These are phyloP conservation scores for Globisporangium ultimum DNA, from an alignment of 352 stramenopile genomes.

Conservation along the genomic window DNA sequence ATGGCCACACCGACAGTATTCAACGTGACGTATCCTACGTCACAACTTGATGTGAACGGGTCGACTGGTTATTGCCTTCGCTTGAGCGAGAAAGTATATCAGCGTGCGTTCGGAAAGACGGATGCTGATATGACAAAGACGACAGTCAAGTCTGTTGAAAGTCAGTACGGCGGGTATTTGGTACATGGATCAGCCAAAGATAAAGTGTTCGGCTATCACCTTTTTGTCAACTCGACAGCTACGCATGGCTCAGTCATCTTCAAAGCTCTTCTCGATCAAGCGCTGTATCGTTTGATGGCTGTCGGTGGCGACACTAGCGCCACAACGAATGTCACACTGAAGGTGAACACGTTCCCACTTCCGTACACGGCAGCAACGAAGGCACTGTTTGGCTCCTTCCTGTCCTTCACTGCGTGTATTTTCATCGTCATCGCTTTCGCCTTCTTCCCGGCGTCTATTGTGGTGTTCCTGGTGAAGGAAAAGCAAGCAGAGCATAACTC, in stretches of 20 bases:
- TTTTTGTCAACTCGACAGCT: constrained; percentile 51
- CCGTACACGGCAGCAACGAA: constrained; percentile 41
- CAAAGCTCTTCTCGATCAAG: constrained; percentile 50
- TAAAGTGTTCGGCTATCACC: constrained; percentile 41
- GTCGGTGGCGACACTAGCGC: constrained; percentile 23
- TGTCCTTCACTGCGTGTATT: constrained; percentile 73
- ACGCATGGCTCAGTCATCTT: constrained; percentile 41
- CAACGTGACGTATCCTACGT: constrained; percentile 24
- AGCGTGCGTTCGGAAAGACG: constrained; percentile 20
- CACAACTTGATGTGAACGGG: constrained; percentile 21
- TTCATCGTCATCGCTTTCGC: constrained; percentile 89
- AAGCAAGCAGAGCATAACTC: constrained; percentile 86
- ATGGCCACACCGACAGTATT: constrained; percentile 25
- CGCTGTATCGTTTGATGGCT: constrained; percentile 41
- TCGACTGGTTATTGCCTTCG: constrained; percentile 34
- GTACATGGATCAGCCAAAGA: constrained; percentile 24
- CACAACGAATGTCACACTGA: constrained; percentile 24
- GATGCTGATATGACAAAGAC: constrained; percentile 71
- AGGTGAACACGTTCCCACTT: constrained; percentile 44
- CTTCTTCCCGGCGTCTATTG: constrained; percentile 90
- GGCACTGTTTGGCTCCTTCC: constrained; percentile 39
- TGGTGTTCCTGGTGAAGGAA: constrained; percentile 95
- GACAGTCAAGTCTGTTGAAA: constrained; percentile 31
- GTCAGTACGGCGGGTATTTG: constrained; percentile 39
- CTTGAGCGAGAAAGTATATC: constrained; percentile 18